These are phyloP conservation scores for Diplocarpon mali DNA, from an alignment of 2,329 filamentous ascomycete genomes.

Conservation along the genomic window DNA sequence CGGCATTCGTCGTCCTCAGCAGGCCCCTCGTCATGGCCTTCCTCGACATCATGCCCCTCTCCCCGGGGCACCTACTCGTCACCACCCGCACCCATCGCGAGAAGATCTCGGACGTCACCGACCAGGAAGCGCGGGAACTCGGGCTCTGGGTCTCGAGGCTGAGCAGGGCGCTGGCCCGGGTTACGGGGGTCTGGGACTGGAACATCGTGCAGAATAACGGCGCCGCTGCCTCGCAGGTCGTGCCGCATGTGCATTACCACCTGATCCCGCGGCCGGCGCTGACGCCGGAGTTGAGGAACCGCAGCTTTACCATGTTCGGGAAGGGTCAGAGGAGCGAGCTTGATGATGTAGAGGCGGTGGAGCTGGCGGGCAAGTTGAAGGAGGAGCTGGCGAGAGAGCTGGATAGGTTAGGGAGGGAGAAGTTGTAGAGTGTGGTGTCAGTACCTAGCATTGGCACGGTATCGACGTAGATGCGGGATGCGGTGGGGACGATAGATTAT, in stretches of 20 bases:
- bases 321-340: slow-evolving; percentile 60
- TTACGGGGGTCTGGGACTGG: slow-evolving; percentile 71
- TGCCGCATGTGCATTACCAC: slow-evolving; percentile 90
- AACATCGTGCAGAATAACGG: slow-evolving; percentile 97
- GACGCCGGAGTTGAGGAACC: slow-evolving; percentile 39
- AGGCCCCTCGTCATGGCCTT: slow-evolving; percentile 74
- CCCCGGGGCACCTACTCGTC: slow-evolving; percentile 71
- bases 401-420: slow-evolving; percentile 25
- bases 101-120: slow-evolving; percentile 62
- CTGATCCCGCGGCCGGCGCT: slow-evolving; percentile 73
- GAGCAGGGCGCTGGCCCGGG: slow-evolving; percentile 56
- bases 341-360: slow-evolving; percentile 61
- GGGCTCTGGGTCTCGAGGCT: slow-evolving; percentile 60
- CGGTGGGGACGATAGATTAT: not conserved
- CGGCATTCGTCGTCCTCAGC: slow-evolving; percentile 58
- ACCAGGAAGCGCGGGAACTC: slow-evolving; percentile 54
- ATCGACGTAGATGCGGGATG: not conserved
- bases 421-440: not conserved
- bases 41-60: slow-evolving; percentile 85
- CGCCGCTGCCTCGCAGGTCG: slow-evolving; percentile 78
- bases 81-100: slow-evolving; percentile 66
- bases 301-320: slow-evolving; percentile 72
- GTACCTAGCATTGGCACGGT: not conserved
- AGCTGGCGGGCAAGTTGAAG: slow-evolving; percentile 45
- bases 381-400: slow-evolving; percentile 36